phyloP scores from a whole-genome alignment of 495 filamentous ascomycete genomes.

The Penicillium mononematosum region DNA sequence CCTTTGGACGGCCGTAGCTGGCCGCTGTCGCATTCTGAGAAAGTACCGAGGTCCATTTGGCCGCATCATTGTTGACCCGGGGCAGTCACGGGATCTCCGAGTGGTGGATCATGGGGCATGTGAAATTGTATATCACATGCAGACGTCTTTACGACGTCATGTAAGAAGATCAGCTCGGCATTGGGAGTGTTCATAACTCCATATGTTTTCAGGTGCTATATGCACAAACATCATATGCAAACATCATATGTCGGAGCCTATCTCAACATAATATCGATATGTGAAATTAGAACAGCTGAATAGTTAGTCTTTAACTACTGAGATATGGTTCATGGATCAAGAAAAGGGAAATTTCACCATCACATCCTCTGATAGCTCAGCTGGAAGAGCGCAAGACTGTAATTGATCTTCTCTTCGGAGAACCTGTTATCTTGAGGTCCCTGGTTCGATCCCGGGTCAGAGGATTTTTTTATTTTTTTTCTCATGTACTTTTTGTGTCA shows the following conservation, averaged over 20 bases:
- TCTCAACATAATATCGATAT: background rate
- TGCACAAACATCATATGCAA: background rate
- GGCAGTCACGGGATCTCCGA: constrained; percentile 32
- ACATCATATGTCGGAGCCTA: background rate
- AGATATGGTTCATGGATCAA: background rate
- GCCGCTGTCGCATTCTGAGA: constrained; percentile 22
- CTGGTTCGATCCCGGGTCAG: constrained; percentile 11
- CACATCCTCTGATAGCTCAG: constrained; percentile 8
- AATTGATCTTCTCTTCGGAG: background rate
- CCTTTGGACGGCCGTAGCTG: constrained; percentile 29
- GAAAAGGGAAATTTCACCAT: rapidly evolving
- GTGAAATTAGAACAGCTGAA: no score
- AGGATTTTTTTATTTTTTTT: constrained; percentile 2
- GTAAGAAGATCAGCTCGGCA: background rate
- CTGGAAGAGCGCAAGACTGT: constrained; percentile 21
- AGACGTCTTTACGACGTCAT: background rate
- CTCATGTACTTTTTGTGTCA: background rate
- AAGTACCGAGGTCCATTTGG: constrained; percentile 38
- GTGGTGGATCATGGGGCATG: constrained; percentile 5
- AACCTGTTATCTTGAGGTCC: constrained; percentile 8
- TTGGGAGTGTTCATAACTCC: background rate
- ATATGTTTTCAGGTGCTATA: background rate
- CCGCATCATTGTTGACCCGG: constrained; percentile 40
- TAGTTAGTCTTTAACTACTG: no score
- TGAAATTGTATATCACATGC: constrained; percentile 6